Evolutionary conservation across 2,329 filamentous ascomycete species (phyloP).

Genomic region (Aspergillus sp.): DNA sequence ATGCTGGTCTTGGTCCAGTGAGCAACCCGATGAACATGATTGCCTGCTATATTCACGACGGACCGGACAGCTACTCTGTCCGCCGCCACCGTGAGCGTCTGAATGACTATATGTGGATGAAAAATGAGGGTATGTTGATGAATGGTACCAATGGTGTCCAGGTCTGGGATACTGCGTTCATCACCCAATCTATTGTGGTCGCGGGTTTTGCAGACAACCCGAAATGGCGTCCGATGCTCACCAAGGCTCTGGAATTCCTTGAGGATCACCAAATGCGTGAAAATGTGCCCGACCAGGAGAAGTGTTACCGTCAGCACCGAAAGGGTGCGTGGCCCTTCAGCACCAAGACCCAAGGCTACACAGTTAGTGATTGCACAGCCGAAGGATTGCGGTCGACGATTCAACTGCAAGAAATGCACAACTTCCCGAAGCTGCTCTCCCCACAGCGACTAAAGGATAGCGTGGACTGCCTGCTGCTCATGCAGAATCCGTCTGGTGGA

Average conservation of each 20-base stretch:
- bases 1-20: conserved; percentile 80
- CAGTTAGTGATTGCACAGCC: conserved; percentile 89
- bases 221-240: conserved; percentile 78
- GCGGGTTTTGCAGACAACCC: conserved; percentile 74
- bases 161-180: conserved; percentile 91
- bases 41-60: conserved; percentile 79
- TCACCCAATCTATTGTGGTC: conserved; percentile 77
- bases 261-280: conserved; percentile 89
- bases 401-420: conserved; percentile 73
- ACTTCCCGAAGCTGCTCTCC: conserved; percentile 71
- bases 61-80: conserved; percentile 68
- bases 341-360: conserved; percentile 88
- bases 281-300: conserved; percentile 71
- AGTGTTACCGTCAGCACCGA: conserved; percentile 83
- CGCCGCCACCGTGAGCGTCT: conserved; percentile 75
- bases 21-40: conserved; percentile 90
- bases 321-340: conserved; percentile 98
- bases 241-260: conserved; percentile 77
- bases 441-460: conserved; percentile 80
- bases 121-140: conserved; percentile 84
- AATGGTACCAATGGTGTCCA: conserved; percentile 99
- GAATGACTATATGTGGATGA: conserved; percentile 88
- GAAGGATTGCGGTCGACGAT: conserved; percentile 87
- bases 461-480: conserved; percentile 83
- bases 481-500: conserved; percentile 83